Evolutionary conservation across 306 rosid species (phyloP), one percentile per base, ranked within the genome.

Genomic region (Gleditsia sinensis): DNA sequence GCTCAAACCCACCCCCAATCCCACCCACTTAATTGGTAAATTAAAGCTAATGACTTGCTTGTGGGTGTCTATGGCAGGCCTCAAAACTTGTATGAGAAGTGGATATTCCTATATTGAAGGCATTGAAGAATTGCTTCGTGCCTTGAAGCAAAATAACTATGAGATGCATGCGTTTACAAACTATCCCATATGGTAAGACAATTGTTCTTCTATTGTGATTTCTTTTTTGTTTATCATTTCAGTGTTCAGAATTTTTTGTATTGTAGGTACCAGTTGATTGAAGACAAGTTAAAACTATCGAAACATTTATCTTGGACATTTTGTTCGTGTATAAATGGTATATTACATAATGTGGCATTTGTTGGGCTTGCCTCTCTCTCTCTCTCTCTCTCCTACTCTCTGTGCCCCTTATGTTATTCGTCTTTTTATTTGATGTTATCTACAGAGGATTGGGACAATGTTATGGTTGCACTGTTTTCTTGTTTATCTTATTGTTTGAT

Each of bases 101-200:
- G 93, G 97, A 70, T 94, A 89, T 81, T 88, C 87, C 58, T 94
- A 81, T 86, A 45, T 89, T 39, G 90, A 87, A 69, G 97, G 93
- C 59, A 61, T 88, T 54, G 96, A 94, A 80, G 87, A 87, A 79
- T 73, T 94, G 87, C 97, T 94, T 84, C 59, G 66, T 69, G 73
- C 78, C 49, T 83, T 94, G 57, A 91, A 88, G 86, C 69, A 79
- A 79, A 84, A 80, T 59, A 85, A 88, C 82, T 91, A 88, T 34
- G 95, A 91, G 85, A 94, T 94, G 91, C 98, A 94, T 72, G 95
- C 98, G 42, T 94, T 90, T 87, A 91, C 98, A 2, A 94, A 94
- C 84, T 94, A 94, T 80, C 98, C 98, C 39, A 77, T 71, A 77
- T 94, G 98, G 98, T 91, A 71, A 75, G 86, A 64, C 62, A 36